Evolutionary conservation across 352 stramenopile species (phyloP), one percentile per base, ranked within the genome.

Genomic region (Thraustochytrium sp.): DNA sequence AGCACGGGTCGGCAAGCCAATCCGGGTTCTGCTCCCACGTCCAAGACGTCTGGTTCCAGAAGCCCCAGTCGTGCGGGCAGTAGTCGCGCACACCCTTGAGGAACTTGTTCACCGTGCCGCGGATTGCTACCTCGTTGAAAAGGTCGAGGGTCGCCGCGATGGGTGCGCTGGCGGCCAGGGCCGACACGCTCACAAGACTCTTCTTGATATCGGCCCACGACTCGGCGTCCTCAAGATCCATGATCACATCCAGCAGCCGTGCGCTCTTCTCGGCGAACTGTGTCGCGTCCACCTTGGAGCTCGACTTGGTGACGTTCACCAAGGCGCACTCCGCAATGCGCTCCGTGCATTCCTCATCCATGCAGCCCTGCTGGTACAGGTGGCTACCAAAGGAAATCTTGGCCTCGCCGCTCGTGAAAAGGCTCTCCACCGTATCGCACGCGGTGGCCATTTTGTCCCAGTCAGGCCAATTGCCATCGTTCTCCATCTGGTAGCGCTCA

Each of bases 281-380:
- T 13, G 48, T 37, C 5, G 23, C 11, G 11, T 51, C 29, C 13
- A 55, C 44, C 37, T 54, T 31, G 23, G 62, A 37, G 4, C 9
- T 26, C 2, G 23, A 9, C 16, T 5, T 16, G 0, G 4, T 13
- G 62, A 75, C 4, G 0, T 29, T 29, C 11, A 54, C 62, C 62
- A 54, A 38, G n/a, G 26, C 37, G 31, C 62, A 75, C 38, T 53
- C 13, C 23, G 62, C 62, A 18, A 75, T 54, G 5, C 26, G 62
- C 37, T 72, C 59, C 26, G 21, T 21, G 59, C 59, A 72, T 2
- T 55, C 26, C 9, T 44, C 40, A 29, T 72, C 40, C 26, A 72
- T 18, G 59, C 59, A 72, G 18, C 59, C 59, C 59, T 72, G 59
- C 59, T 72, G 59, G 40, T 72, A 72, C 13, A 72, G 59, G 0